These are phyloP conservation scores for Xylariaceae sp. DNA, from an alignment of 2,329 filamentous ascomycete genomes.

Conservation along the genomic window DNA sequence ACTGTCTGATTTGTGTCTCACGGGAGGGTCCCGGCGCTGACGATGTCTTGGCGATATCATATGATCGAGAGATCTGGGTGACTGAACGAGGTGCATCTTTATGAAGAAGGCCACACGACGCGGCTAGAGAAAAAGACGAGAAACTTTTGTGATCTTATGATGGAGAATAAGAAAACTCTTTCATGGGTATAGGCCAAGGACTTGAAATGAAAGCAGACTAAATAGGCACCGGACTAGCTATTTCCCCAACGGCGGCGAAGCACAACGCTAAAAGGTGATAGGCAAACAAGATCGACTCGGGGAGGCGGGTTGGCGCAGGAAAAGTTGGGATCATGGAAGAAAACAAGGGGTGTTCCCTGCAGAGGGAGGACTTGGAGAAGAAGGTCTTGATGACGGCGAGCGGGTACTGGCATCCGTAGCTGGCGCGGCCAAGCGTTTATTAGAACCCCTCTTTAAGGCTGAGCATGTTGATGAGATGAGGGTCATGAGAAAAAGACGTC, in stretches of 20 bases:
- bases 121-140: neutral
- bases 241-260: neutral
- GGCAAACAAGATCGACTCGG: conserved; percentile 10
- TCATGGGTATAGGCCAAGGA: neutral
- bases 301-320: too few species aligned
- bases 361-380: neutral
- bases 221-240: conserved; percentile 1
- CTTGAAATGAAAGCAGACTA: neutral
- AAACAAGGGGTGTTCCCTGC: neutral
- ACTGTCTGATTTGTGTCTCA: conserved; percentile 15
- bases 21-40: conserved; percentile 17
- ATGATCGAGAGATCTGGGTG: conserved; percentile 21
- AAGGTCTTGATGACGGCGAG: neutral
- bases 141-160: neutral
- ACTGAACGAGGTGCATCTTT: conserved; percentile 22
- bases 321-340: conserved; percentile 1
- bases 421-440: conserved; percentile 7
- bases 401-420: conserved; percentile 9
- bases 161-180: conserved; percentile 2
- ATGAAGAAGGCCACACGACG: neutral
- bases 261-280: neutral
- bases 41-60: conserved; percentile 22
- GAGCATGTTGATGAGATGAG: conserved; percentile 8
- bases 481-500: conserved; percentile 18
- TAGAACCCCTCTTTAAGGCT: conserved; percentile 10